These are phyloP conservation scores for Holtermanniella nyarrowii DNA, from an alignment of 768 basidiomycete genomes.

Conservation along the genomic window DNA sequence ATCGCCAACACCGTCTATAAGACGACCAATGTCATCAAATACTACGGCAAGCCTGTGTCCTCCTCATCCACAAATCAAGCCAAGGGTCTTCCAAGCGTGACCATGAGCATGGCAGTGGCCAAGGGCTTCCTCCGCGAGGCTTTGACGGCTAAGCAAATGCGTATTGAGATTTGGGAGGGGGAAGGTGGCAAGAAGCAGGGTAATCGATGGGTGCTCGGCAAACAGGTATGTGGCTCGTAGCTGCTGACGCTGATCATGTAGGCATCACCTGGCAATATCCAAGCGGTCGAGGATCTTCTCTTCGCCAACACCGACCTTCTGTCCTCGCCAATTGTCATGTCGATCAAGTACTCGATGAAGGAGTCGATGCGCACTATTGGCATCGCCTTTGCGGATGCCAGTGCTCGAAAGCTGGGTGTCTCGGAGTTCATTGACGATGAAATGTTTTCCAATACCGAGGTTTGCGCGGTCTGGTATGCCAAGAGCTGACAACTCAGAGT, in stretches of 20 bases:
- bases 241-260: slow-evolving; percentile 1
- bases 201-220: slow-evolving; percentile 62
- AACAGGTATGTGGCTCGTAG: slow-evolving; percentile 51
- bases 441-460: slow-evolving; percentile 89
- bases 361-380: slow-evolving; percentile 63
- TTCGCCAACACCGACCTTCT: slow-evolving; percentile 69
- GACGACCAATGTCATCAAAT: slow-evolving; percentile 87
- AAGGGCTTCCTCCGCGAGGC: slow-evolving; percentile 78
- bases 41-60: slow-evolving; percentile 51
- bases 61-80: slow-evolving; percentile 26
- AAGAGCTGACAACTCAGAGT: slow-evolving; percentile 49
- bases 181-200: slow-evolving; percentile 55
- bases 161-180: slow-evolving; percentile 80
- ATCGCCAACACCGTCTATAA: slow-evolving; percentile 52
- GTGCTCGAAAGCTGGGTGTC: slow-evolving; percentile 70
- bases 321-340: slow-evolving; percentile 77
- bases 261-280: slow-evolving; percentile 68
- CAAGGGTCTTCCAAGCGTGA: slow-evolving; percentile 60
- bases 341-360: slow-evolving; percentile 61
- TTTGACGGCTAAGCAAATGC: slow-evolving; percentile 75
- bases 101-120: slow-evolving; percentile 63
- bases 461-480: slow-evolving; percentile 31
- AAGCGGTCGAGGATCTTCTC: slow-evolving; percentile 65
- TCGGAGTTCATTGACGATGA: slow-evolving; percentile 91
- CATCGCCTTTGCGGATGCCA: slow-evolving; percentile 84